Evolutionary conservation across 768 basidiomycete genomes (phyloP).

Genomic region (Amanita polypyramis): DNA sequence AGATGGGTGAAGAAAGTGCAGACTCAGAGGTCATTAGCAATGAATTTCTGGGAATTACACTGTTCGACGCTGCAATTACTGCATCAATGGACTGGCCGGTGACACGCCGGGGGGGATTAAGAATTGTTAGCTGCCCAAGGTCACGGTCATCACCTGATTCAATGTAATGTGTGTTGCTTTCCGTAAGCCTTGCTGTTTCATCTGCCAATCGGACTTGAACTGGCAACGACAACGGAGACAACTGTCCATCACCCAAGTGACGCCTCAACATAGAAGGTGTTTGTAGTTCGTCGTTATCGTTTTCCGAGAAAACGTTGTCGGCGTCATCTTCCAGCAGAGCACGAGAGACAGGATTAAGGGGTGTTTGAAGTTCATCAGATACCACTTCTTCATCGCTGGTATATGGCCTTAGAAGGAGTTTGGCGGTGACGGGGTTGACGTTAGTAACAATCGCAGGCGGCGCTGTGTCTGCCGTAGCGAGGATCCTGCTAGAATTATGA

Average conservation of each 20-base stretch:
- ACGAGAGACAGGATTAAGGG: slow-evolving; percentile 6
- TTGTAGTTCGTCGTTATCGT: slow-evolving; percentile 8
- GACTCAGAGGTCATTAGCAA: slow-evolving; percentile 2
- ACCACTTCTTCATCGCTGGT: background rate
- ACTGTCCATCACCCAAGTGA: background rate
- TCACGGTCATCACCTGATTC: background rate
- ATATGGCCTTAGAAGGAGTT: slow-evolving; percentile 1
- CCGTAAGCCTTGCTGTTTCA: background rate
- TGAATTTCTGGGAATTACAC: background rate
- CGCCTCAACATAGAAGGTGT: slow-evolving; percentile 2
- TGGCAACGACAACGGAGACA: slow-evolving; percentile 9
- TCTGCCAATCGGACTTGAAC: slow-evolving; percentile 2
- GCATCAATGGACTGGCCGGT: background rate
- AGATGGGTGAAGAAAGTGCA: slow-evolving; percentile 2
- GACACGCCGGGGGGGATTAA: background rate
- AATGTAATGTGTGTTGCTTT: background rate
- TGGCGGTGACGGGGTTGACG: background rate
- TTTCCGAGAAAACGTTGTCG: slow-evolving; percentile 8
- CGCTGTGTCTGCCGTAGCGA: background rate
- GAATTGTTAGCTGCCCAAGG: slow-evolving; percentile 1
- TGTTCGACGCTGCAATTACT: background rate
- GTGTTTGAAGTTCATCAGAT: slow-evolving; percentile 11
- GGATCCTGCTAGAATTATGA: background rate
- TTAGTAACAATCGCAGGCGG: background rate
- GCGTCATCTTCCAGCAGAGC: slow-evolving; percentile 7